phyloP scores from a whole-genome alignment of 768 basidiomycete species.

The Calocybe gangraenosa region DNA sequence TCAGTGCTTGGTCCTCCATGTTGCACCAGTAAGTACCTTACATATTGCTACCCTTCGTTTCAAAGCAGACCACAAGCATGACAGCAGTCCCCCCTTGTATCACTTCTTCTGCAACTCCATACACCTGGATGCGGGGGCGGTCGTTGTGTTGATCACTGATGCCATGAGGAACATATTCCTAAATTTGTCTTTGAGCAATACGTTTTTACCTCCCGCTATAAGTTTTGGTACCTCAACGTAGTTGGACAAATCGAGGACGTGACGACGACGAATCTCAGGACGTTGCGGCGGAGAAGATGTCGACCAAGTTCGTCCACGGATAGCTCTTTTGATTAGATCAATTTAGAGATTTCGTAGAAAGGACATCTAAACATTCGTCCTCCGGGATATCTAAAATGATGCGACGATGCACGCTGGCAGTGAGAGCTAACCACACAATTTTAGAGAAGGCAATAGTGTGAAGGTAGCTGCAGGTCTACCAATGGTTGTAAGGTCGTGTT shows the following conservation, averaged over 20 bases:
- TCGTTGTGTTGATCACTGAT: not conserved
- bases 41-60: too few species aligned
- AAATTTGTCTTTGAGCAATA: not conserved
- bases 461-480: conserved; percentile 9
- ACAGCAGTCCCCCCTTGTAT: conserved; percentile 1
- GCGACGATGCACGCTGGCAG: conserved; percentile 2
- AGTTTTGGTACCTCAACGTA: not conserved
- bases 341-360: conserved; percentile 3
- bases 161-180: not conserved
- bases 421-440: conserved; percentile 6
- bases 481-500: not conserved
- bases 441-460: conserved; percentile 1
- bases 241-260: not conserved
- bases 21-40: too few species aligned
- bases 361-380: not conserved
- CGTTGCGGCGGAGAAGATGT: not conserved
- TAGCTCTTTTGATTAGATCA: conserved; percentile 1
- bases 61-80: conserved; percentile 1
- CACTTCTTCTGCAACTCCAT: conserved; percentile 2
- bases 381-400: not conserved
- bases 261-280: not conserved
- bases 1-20: too few species aligned
- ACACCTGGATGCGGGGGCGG: not conserved
- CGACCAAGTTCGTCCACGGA: conserved; percentile 6
- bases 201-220: not conserved